Percentiles rank a stretch among this genome's conserved stretches.
Conservation (phyloP, 164 flowering plant genomes). For the Magnolia sinica region DNA sequence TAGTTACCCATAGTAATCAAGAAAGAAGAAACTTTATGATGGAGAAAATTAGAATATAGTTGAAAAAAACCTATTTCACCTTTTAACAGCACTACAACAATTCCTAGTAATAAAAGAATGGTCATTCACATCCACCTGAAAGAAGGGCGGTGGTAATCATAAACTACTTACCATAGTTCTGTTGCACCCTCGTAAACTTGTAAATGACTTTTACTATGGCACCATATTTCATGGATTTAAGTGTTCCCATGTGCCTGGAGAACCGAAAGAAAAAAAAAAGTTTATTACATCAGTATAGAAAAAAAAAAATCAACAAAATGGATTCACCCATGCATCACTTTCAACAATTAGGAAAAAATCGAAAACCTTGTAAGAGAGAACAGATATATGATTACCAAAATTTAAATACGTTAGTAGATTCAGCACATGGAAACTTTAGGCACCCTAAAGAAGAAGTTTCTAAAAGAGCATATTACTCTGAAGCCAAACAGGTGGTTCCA, state of each 20-base stretch:
- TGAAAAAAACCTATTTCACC: too few relatives aligned
- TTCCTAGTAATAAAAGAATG: too few relatives aligned
- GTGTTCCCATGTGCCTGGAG: constrained; percentile 72
- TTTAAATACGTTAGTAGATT: not conserved
- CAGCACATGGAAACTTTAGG: not conserved
- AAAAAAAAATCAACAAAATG: too few relatives aligned
- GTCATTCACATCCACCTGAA: too few relatives aligned
- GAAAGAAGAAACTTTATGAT: too few relatives aligned
- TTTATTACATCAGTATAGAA: not conserved
- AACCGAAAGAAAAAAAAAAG: not conserved
- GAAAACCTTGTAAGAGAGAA: not conserved
- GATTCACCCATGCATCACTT: not conserved
- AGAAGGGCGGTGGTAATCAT: not conserved
- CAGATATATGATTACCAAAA: not conserved
- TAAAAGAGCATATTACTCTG: not conserved
- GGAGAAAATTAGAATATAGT: too few relatives aligned
- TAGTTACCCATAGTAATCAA: too few relatives aligned
- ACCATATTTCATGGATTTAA: constrained; percentile 62
- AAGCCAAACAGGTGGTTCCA: not conserved
- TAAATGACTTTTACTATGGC: constrained; percentile 54
- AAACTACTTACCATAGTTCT: constrained; percentile 40
- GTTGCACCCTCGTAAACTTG: constrained; percentile 55
- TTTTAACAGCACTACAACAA: too few relatives aligned
- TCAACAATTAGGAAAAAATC: not conserved
- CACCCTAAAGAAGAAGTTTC: not conserved